Percentiles rank a stretch among this genome's conserved stretches.
Conservation (phyloP, 2,329 filamentous ascomycete genomes). For the Aspergillus sp. region DNA sequence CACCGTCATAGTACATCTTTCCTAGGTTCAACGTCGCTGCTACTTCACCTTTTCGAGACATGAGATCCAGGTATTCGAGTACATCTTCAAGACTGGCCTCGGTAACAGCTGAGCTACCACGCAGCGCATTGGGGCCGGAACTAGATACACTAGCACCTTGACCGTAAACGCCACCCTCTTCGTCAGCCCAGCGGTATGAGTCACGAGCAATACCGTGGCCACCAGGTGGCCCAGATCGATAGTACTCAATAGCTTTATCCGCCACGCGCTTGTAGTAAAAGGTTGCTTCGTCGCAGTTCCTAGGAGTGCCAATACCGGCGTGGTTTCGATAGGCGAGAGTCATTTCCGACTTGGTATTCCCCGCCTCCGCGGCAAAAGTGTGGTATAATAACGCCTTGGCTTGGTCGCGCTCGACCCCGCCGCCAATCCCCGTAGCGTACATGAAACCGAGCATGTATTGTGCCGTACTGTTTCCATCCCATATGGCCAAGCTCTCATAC, state of each 20-base stretch:
- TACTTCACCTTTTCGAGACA: conserved; percentile 85
- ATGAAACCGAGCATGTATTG: conserved; percentile 95
- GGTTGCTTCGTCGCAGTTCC: conserved; percentile 80
- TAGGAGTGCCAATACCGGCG: conserved; percentile 78
- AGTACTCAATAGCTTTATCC: conserved; percentile 86
- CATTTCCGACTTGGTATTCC: conserved; percentile 87
- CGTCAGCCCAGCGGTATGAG: conserved; percentile 83
- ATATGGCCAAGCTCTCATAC: conserved; percentile 74
- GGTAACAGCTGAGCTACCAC: conserved; percentile 69
- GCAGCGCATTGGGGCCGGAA: conserved; percentile 77
- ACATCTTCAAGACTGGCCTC: conserved; percentile 90
- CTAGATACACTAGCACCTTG: conserved; percentile 90
- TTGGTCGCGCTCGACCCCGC: conserved; percentile 78
- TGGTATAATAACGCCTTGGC: conserved; percentile 91
- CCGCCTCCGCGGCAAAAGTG: conserved; percentile 83
- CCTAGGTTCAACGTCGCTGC: conserved; percentile 85
- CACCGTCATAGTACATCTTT: conserved; percentile 84
- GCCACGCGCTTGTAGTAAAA: conserved; percentile 91
- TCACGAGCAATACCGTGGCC: conserved; percentile 76
- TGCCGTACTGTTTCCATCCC: conserved; percentile 84
- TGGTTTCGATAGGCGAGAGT: conserved; percentile 85
- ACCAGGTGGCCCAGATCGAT: conserved; percentile 84
- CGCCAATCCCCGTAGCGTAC: conserved; percentile 89
- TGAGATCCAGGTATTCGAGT: conserved; percentile 86
- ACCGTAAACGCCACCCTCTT: conserved; percentile 88